Percentiles rank a stretch among this genome's conserved stretches.
Conservation (phyloP, 805 yeast species). For the Maudiozyma bulderi region DNA sequence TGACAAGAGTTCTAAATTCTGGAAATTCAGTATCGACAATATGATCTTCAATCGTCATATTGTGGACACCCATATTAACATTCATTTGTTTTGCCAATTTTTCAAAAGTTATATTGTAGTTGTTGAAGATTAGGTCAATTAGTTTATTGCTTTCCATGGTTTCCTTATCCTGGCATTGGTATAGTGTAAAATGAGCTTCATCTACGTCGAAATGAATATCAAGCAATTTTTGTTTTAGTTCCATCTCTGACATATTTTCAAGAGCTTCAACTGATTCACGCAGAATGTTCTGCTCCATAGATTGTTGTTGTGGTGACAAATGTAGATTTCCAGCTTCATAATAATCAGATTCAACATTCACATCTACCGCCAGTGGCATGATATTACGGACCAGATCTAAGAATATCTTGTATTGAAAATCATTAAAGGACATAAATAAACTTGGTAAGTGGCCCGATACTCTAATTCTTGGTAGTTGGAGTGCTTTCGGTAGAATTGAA, state of each 20-base stretch:
- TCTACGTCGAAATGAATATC: conserved; percentile 69
- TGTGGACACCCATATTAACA: conserved; percentile 53
- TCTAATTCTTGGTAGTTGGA: conserved; percentile 59
- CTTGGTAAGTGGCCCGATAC: conserved; percentile 71
- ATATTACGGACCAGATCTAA: conserved; percentile 67
- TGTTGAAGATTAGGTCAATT: conserved; percentile 63
- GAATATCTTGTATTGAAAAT: conserved; percentile 80
- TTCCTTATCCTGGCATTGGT: conserved; percentile 55
- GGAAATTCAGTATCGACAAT: conserved; percentile 49
- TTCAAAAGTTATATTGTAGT: conserved; percentile 49
- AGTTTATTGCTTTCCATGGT: conserved; percentile 56
- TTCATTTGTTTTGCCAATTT: conserved; percentile 54
- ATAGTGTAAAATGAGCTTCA: conserved; percentile 48
- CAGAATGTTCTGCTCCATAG: conserved; percentile 22
- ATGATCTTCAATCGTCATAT: conserved; percentile 65
- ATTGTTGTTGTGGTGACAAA: conserved; percentile 6
- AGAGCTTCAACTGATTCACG: conserved; percentile 13
- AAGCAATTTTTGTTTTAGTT: conserved; percentile 49
- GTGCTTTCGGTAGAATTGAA: conserved; percentile 77
- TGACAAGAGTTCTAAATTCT: conserved; percentile 58
- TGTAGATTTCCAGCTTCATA: conserved; percentile 1
- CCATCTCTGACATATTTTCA: conserved; percentile 36
- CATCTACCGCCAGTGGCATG: conserved; percentile 2
- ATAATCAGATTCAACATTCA: conserved; percentile 4
- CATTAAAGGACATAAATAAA: conserved; percentile 65